Evolutionary conservation across 495 filamentous ascomycete genomes (phyloP), one percentile per base, ranked within the genome.

Genomic region (Staphylotrichum tortipilum): DNA sequence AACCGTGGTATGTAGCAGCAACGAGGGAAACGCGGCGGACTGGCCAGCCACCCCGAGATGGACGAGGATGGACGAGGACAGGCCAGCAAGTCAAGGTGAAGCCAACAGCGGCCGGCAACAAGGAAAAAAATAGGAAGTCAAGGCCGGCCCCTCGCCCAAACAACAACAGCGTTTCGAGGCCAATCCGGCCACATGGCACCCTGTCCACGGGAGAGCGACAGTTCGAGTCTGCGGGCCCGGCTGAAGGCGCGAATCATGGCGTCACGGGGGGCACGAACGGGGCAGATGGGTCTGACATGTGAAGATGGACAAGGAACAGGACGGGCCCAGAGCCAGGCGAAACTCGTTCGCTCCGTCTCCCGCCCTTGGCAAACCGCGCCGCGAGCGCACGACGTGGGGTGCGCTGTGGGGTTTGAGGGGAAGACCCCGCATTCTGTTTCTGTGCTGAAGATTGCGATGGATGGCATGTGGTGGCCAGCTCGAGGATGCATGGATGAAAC

Each of bases 201-300:
- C 4, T 7, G n/a, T 23, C 26, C 30, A 8, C 10, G n/a, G n/a
- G n/a, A n/a, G n/a, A n/a, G n/a, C n/a, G n/a, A n/a, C n/a, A n/a
- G 4, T 48, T 11, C 7, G 33, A 6, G 22, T 23, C 35, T 30
- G 11, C 30, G 4, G 35, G 18, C 7, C 23, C 24, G 46, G 11
- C 30, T 2, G 7, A 44, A 38, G 50, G 50, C 50, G 47, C 43
- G 53, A 56, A 51, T 56, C 53, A 52, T 51, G 53, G 47, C 53
- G 53, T 56, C 53, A 56, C 48, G 53, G 53, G 53, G n/a, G n/a
- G n/a, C n/a, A n/a, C n/a, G n/a, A n/a, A n/a, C n/a, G n/a, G n/a
- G 31, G 44, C 30, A 22, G 28, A 11, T 14, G 23, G 29, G 14
- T 51, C 46, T 49, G 46, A 45, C 52, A 54, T 54, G 52, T 54